Conservation (phyloP, 2,329 filamentous ascomycete genomes). For the Cytospora schulzeri region DNA sequence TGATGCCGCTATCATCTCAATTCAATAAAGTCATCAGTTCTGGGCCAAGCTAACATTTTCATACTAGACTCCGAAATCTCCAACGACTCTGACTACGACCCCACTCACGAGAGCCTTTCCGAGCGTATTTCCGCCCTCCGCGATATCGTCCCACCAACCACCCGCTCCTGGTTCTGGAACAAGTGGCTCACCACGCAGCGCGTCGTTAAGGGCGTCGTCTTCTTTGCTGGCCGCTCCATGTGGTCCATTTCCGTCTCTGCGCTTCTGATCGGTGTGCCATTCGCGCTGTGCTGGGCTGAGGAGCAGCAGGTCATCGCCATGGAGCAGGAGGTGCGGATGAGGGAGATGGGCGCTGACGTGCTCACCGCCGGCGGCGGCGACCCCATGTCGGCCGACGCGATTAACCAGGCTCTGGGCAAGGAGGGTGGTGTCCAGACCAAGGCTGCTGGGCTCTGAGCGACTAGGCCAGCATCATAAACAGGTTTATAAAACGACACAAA, state of each 20-base stretch:
- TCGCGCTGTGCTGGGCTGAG: constrained; percentile 88
- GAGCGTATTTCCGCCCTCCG: constrained; percentile 73
- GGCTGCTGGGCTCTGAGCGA: constrained; percentile 50
- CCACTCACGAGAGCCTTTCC: constrained; percentile 58
- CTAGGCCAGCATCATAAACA: not conserved
- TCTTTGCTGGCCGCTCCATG: constrained; percentile 80
- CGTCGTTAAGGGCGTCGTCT: constrained; percentile 62
- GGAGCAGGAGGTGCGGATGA: constrained; percentile 97
- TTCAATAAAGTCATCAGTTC: not conserved
- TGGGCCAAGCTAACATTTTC: constrained; percentile 14
- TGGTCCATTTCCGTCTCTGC: constrained; percentile 92
- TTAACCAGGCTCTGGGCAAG: constrained; percentile 52
- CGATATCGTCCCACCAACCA: constrained; percentile 75
- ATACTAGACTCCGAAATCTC: constrained; percentile 78
- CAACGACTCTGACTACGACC: constrained; percentile 72
- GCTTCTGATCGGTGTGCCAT: constrained; percentile 88
- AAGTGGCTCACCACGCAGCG: constrained; percentile 57
- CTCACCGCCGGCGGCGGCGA: constrained; percentile 50
- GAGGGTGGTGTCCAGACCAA: constrained; percentile 49
- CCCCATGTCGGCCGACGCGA: constrained; percentile 50
- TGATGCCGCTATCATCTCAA: not conserved
- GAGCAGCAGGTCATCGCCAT: constrained; percentile 97
- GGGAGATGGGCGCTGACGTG: constrained; percentile 81
- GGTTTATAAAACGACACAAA: not conserved
- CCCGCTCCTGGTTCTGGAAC: constrained; percentile 68